These are phyloP conservation scores for Trichoderma harzianum DNA, from an alignment of 2,329 filamentous ascomycete genomes.

Conservation along the genomic window DNA sequence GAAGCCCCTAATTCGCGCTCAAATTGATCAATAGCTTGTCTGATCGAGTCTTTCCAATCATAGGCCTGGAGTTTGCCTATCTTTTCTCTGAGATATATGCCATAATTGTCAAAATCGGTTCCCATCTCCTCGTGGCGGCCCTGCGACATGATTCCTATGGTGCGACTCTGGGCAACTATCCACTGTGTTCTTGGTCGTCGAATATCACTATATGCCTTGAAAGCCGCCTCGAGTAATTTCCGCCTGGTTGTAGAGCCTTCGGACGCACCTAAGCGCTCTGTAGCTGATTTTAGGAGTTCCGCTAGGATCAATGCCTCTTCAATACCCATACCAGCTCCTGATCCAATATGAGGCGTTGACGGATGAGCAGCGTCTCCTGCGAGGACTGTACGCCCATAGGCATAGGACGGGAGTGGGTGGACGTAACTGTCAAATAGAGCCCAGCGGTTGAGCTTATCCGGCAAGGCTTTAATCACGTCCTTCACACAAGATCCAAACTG, in stretches of 20 bases:
- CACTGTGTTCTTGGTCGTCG: neutral
- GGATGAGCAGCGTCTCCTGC: constrained; percentile 28
- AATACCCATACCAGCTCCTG: neutral
- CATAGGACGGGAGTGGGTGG: neutral
- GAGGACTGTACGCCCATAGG: neutral
- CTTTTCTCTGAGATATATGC: neutral
- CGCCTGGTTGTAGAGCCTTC: neutral
- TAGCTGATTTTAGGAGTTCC: neutral
- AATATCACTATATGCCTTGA: neutral
- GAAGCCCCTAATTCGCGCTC: neutral
- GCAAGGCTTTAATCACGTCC: neutral
- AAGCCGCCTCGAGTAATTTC: neutral
- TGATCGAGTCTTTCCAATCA: neutral
- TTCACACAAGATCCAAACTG: neutral
- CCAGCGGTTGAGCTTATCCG: constrained; percentile 17
- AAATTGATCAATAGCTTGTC: neutral
- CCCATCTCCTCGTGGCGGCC: neutral
- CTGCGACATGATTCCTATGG: neutral
- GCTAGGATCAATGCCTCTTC: neutral
- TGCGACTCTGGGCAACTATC: neutral
- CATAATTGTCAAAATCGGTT: neutral
- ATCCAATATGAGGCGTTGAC: constrained; percentile 26
- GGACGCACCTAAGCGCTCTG: neutral
- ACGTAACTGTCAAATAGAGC: constrained; percentile 19
- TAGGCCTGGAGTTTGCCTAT: neutral